These are phyloP conservation scores for Talaromyces rugulosus DNA, from an alignment of 2,329 filamentous ascomycete genomes.

Conservation along the genomic window DNA sequence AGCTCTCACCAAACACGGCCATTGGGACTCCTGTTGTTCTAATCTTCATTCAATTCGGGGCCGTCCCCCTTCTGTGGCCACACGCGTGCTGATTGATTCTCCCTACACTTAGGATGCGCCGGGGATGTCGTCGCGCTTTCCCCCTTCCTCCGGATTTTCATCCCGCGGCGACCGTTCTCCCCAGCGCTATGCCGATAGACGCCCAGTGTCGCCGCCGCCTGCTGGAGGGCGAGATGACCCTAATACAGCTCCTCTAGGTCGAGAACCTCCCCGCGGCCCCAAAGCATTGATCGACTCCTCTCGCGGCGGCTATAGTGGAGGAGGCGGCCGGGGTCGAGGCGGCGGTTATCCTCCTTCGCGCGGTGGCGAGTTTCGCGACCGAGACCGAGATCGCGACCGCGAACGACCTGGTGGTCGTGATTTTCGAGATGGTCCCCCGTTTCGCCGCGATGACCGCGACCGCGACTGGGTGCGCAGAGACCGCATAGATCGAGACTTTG, in stretches of 20 bases:
- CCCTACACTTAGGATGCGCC: constrained; percentile 30
- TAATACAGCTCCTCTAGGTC: constrained; percentile 53
- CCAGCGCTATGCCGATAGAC: constrained; percentile 66
- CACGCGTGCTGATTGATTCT: constrained; percentile 7
- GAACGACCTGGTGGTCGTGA: constrained; percentile 30
- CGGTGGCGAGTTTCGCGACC: constrained; percentile 57
- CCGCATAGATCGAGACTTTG: constrained; percentile 45
- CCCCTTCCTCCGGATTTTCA: constrained; percentile 58
- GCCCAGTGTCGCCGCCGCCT: constrained; percentile 60
- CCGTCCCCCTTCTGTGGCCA: neutral
- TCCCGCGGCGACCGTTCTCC: constrained; percentile 64
- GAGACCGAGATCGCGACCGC: constrained; percentile 39
- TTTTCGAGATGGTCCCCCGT: constrained; percentile 30
- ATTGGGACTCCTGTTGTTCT: neutral
- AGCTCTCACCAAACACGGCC: neutral
- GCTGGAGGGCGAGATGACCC: constrained; percentile 53
- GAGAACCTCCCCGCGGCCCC: constrained; percentile 76
- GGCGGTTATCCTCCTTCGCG: constrained; percentile 52
- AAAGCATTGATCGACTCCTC: constrained; percentile 70
- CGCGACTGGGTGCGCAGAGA: constrained; percentile 45
- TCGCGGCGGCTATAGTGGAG: constrained; percentile 51
- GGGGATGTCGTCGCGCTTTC: constrained; percentile 57
- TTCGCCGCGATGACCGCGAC: constrained; percentile 36
- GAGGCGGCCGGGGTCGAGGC: constrained; percentile 52
- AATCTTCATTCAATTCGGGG: neutral